Evolutionary conservation across 2,329 filamentous ascomycete genomes (phyloP), one percentile per base, ranked within the genome.

Genomic region (Fusarium proliferatum): DNA sequence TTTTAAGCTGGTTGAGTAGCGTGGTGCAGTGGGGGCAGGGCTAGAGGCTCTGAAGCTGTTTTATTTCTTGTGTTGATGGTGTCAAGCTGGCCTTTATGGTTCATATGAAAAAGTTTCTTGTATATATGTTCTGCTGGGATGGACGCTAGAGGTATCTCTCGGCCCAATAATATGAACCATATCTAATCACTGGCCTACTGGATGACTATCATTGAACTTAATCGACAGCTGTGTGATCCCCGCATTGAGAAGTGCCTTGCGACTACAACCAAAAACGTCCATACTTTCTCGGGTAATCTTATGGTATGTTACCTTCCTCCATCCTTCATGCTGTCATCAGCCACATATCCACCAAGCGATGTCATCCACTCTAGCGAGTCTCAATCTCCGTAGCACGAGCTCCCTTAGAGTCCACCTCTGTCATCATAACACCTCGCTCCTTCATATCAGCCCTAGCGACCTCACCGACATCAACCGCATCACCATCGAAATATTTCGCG

Each of bases 381-480:
- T 67, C 64, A 7, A 67, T 34, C 17, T 65, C 57, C 9, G 63
- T 61, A 5, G 64, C 39, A 21, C 34, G 52, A 26, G 63, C n/a
- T 2, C 63, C 64, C 34, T 67, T 67, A 2, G 30, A 38, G 16
- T 67, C 53, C 4, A 46, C 46, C 11, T 51, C 61, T 0, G n/a
- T 28, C 61, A 28, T 46, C 17, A 15, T 26, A 1, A 67, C 42
- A 26, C 64, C 63, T 4, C 64, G 30, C 12, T 67, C 63, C 53
- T 67, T 67, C 62, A 67, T 46, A 52, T 67, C 64, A 3, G 64
- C 64, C 57, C 52, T 57, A 13, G 64, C 64, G 1, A 67, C 64
- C 39, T 67, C 62, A 21, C 64, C 64, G 5, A 67, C 64, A 17
- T 67, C 64, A 30, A 67, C 64, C 3, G 53, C 64, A 26, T 67